Conservation (phyloP, 2,329 filamentous ascomycete species). For the Diaporthe sp. region DNA sequence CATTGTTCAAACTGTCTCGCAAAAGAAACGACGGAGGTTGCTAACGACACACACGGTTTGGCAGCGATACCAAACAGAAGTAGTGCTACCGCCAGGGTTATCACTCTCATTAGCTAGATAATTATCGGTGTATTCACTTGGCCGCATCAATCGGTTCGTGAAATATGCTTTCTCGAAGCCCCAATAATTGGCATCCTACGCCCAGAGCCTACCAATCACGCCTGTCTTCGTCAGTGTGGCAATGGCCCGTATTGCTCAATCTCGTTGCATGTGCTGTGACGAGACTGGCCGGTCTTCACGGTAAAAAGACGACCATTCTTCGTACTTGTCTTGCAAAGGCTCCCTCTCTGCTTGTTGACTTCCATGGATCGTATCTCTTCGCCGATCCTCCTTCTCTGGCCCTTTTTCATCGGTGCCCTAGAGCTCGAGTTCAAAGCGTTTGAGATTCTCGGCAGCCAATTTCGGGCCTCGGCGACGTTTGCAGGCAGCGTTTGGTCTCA, state of each 20-base stretch:
- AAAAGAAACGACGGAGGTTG: background rate
- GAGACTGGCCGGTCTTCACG: background rate
- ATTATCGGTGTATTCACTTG: background rate
- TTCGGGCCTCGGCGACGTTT: too few species aligned
- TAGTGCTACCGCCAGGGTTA: background rate
- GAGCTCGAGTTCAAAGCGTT: background rate
- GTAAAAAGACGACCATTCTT: background rate
- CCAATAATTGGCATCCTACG: background rate
- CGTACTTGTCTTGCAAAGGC: background rate
- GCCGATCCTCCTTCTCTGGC: background rate
- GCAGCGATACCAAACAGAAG: fast-evolving
- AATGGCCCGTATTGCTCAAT: background rate
- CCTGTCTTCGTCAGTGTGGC: background rate
- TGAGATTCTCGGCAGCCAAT: background rate
- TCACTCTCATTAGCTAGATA: background rate
- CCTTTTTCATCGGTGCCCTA: background rate
- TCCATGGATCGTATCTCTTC: background rate
- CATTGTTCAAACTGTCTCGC: background rate
- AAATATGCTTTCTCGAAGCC: background rate
- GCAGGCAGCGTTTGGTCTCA: background rate
- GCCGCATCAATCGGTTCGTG: background rate
- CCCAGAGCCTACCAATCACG: too few species aligned
- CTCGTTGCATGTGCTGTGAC: background rate
- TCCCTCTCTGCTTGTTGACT: background rate
- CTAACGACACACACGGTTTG: background rate